Percentiles rank a stretch among this genome's conserved stretches.
These are phyloP conservation scores for Clonostachys sp. DNA, from an alignment of 2,329 filamentous ascomycete genomes.

Conservation along the genomic window DNA sequence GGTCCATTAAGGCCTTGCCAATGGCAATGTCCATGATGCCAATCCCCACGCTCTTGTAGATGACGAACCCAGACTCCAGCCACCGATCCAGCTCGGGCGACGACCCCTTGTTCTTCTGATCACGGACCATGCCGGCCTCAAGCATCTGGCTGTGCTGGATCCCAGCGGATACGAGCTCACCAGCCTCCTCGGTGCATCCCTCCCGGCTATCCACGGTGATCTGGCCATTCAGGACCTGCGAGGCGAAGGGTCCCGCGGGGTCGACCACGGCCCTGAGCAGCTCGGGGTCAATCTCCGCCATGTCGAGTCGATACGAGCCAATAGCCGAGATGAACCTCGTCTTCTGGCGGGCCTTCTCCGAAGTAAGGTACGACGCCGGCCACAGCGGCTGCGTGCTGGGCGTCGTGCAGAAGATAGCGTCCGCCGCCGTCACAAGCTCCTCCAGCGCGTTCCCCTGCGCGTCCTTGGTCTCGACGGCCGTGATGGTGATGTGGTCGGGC, in stretches of 20 bases:
- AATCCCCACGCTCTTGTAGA: slow-evolving; percentile 67
- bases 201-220: too few species aligned
- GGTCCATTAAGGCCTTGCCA: slow-evolving; percentile 48
- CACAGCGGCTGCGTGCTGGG: slow-evolving; percentile 20
- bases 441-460: slow-evolving; percentile 8
- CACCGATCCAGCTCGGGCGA: slow-evolving; percentile 46
- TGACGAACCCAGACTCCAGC: slow-evolving; percentile 58
- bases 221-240: slow-evolving; percentile 1
- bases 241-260: neutral
- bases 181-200: slow-evolving; percentile 15
- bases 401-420: slow-evolving; percentile 23
- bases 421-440: slow-evolving; percentile 6
- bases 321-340: slow-evolving; percentile 19
- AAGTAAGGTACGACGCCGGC: slow-evolving; percentile 10
- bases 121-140: slow-evolving; percentile 51
- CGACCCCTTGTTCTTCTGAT: slow-evolving; percentile 44
- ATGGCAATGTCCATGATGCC: slow-evolving; percentile 66
- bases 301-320: slow-evolving; percentile 22
- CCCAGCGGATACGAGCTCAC: slow-evolving; percentile 19
- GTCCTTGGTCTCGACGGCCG: slow-evolving; percentile 7
- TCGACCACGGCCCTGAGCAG: slow-evolving; percentile 13
- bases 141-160: slow-evolving; percentile 11
- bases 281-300: slow-evolving; percentile 23
- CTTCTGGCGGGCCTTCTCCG: slow-evolving; percentile 11
- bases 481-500: slow-evolving; percentile 3